Evolutionary conservation across 257 asterid genomes (phyloP), one percentile per base, ranked within the genome.

Genomic region (Mentha longifolia): DNA sequence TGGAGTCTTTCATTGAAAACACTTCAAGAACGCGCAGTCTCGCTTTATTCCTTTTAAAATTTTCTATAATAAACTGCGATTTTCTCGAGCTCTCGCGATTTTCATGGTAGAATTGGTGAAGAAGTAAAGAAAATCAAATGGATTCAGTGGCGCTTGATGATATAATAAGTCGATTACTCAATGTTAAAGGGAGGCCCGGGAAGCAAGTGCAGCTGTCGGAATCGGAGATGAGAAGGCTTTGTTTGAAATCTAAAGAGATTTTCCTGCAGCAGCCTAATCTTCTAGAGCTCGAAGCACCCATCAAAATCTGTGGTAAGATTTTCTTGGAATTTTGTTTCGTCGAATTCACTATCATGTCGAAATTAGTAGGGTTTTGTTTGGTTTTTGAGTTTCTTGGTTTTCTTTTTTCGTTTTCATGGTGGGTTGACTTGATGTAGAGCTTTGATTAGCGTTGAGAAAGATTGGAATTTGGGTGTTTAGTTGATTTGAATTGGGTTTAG

Each of bases 251-350:
- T 0, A 88, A 67, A 67, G 92, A 88, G 66, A 87, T 92, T 76
- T 85, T 92, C 79, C 31, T 92, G 82, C 78, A 75, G 11, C 96
- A 90, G 78, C 96, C 97, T 41, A 92, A 90, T 86, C 98, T 90
- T 58, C 97, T 92, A 60, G 96, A 92, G 76, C 90, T 92, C n/a
- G 95, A 88, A 59, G 97, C 98, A 13, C 98, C 98, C 42, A 85
- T 92, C 80, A 92, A 87, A 96, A 92, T 92, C 76, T 90, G 95
- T 47, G 98, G 98, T 90, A 57, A 47, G 39, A 4, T 22, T 70
- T 76, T 22, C 15, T 65, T 61, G 15, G 22, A 61, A 35, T 42
- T 54, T 2, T 1, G 33, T 33, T 8, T n/a, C 63, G 50, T 33
- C 1, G 19, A 17, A 45, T 65, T 65, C 25, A 9, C 39, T 61